These are phyloP conservation scores for Dentipellis fragilis DNA, from an alignment of 768 basidiomycete species.

Conservation along the genomic window DNA sequence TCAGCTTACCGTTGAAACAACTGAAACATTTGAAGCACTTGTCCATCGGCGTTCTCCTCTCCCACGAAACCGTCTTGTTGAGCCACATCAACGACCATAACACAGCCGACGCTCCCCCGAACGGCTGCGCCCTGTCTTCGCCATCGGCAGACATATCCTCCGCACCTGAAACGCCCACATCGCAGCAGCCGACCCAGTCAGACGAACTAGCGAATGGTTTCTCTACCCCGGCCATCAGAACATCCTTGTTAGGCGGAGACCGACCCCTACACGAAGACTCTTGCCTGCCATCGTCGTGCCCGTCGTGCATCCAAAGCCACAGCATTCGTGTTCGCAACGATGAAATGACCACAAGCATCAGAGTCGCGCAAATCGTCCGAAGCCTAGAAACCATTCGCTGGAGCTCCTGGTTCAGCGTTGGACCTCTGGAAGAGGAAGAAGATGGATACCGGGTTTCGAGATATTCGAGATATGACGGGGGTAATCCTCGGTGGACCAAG, in stretches of 20 bases:
- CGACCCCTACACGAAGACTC: not conserved
- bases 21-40: conserved; percentile 39
- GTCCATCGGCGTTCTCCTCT: conserved; percentile 56
- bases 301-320: conserved; percentile 9
- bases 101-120: not conserved
- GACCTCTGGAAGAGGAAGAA: not conserved
- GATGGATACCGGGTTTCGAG: too few species aligned
- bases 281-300: conserved; percentile 11
- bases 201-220: not conserved
- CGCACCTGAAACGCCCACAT: conserved; percentile 8
- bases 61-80: conserved; percentile 39
- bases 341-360: conserved; percentile 12
- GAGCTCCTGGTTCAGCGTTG: conserved; percentile 13
- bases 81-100: conserved; percentile 33
- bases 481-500: conserved; percentile 22
- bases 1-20: conserved; percentile 33
- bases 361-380: conserved; percentile 10
- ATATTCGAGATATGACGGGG: conserved; percentile 1
- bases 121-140: conserved; percentile 1
- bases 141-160: conserved; percentile 6
- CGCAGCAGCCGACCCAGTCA: not conserved
- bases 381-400: conserved; percentile 11
- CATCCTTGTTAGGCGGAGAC: too few species aligned
- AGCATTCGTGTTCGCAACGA: conserved; percentile 7
- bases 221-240: not conserved